A percentile compares a stretch with the other conserved stretches of the same genome.
Conservation (phyloP, 139 green algal genomes). For the Tetraselmis chui region DNA sequence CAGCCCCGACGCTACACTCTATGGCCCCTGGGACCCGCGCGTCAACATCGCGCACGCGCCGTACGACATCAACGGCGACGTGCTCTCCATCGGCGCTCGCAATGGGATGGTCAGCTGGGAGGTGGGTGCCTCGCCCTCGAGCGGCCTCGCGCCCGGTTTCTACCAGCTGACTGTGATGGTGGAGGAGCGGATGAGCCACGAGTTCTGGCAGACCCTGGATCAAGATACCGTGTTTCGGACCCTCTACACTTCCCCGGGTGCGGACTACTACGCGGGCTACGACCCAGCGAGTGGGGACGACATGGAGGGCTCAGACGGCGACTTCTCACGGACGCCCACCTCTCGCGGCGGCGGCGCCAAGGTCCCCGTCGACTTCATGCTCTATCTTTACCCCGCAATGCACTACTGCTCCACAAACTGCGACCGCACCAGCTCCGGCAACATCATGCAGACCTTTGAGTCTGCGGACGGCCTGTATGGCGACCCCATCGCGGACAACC, state of each 20-base stretch:
- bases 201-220: background rate
- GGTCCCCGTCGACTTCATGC: constrained; percentile 23
- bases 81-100: background rate
- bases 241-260: background rate
- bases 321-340: background rate
- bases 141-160: constrained; percentile 7
- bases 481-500: background rate
- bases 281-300: background rate
- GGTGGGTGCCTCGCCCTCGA: background rate
- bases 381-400: constrained; percentile 25
- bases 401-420: constrained; percentile 22
- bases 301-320: background rate
- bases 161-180: constrained; percentile 21
- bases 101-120: background rate
- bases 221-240: background rate
- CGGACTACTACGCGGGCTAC: background rate
- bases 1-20: background rate
- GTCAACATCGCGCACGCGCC: background rate
- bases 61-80: background rate
- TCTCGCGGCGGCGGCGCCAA: background rate
- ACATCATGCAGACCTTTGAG: constrained; percentile 5
- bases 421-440: background rate
- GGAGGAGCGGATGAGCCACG: constrained; percentile 3
- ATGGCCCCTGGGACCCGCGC: background rate
- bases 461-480: constrained; percentile 1